phyloP scores from a whole-genome alignment of 2,329 filamentous ascomycete genomes.

The Exophiala alcalophila region DNA sequence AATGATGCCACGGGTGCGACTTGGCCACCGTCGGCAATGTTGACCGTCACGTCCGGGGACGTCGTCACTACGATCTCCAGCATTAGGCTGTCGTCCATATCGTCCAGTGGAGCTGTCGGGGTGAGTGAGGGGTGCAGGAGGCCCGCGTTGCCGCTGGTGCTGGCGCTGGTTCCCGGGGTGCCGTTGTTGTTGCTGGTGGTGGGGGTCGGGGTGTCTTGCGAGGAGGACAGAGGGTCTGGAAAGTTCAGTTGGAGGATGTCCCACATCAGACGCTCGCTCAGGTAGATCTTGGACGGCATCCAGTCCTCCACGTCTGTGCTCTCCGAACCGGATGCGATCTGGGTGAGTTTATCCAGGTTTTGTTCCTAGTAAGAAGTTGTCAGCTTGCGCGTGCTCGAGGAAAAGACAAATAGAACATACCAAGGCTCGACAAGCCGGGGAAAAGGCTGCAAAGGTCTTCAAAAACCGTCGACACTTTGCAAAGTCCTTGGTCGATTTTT shows the following conservation, averaged over 20 bases:
- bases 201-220: conserved; percentile 37
- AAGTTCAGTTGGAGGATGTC: conserved; percentile 52
- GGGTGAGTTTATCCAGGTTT: conserved; percentile 50
- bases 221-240: conserved; percentile 37
- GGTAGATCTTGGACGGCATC: conserved; percentile 53
- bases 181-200: no score
- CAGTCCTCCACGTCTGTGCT: conserved; percentile 50
- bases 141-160: no score
- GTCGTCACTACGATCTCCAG: conserved; percentile 53
- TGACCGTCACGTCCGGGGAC: conserved; percentile 52
- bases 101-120: conserved; percentile 33
- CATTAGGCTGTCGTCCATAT: conserved; percentile 38
- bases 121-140: conserved; percentile 46
- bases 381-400: background rate
- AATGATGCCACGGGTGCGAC: conserved; percentile 44
- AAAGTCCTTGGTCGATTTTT: conserved; percentile 53
- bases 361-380: conserved; percentile 41
- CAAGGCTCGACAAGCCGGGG: conserved; percentile 46
- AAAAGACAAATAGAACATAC: conserved; percentile 39
- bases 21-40: conserved; percentile 52
- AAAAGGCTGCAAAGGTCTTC: conserved; percentile 49
- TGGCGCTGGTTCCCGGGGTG: no score
- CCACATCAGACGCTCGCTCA: conserved; percentile 55
- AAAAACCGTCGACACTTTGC: conserved; percentile 51
- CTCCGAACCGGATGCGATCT: conserved; percentile 50